phyloP scores from a whole-genome alignment of 371 early-diverging fungal species.

The Mucor ambiguus region DNA sequence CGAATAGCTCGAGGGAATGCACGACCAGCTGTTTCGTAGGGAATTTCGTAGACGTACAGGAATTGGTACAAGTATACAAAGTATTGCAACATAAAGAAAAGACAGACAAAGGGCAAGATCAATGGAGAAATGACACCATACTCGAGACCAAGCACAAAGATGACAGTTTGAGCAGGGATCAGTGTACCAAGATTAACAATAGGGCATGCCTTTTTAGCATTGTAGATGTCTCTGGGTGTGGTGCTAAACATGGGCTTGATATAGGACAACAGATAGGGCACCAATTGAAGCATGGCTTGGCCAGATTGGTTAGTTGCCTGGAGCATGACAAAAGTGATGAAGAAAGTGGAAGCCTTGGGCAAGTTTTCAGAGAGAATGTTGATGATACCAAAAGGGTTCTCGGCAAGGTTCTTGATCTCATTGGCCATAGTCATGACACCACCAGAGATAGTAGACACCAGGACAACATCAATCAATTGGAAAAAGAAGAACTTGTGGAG shows the following conservation, averaged over 20 bases:
- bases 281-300: conserved; percentile 68
- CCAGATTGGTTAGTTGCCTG: conserved; percentile 68
- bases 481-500: conserved; percentile 79
- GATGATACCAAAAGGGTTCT: conserved; percentile 54
- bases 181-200: conserved; percentile 51
- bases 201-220: conserved; percentile 48
- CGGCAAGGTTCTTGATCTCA: conserved; percentile 25
- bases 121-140: conserved; percentile 84
- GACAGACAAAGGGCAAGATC: conserved; percentile 72
- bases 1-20: conserved; percentile 69
- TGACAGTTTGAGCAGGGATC: conserved; percentile 67
- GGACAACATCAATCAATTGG: conserved; percentile 82
- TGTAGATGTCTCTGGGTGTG: conserved; percentile 75
- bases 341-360: conserved; percentile 79
- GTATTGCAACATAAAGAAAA: conserved; percentile 76
- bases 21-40: conserved; percentile 68
- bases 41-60: conserved; percentile 70
- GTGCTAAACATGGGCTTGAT: conserved; percentile 66
- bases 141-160: conserved; percentile 66
- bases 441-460: conserved; percentile 73
- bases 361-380: conserved; percentile 56
- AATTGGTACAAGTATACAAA: conserved; percentile 83
- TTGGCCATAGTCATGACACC: conserved; percentile 59
- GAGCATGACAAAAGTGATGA: conserved; percentile 81
- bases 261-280: conserved; percentile 65